These are phyloP conservation scores for Fusarium veterinarium DNA, from an alignment of 2,329 filamentous ascomycete genomes.

Conservation along the genomic window DNA sequence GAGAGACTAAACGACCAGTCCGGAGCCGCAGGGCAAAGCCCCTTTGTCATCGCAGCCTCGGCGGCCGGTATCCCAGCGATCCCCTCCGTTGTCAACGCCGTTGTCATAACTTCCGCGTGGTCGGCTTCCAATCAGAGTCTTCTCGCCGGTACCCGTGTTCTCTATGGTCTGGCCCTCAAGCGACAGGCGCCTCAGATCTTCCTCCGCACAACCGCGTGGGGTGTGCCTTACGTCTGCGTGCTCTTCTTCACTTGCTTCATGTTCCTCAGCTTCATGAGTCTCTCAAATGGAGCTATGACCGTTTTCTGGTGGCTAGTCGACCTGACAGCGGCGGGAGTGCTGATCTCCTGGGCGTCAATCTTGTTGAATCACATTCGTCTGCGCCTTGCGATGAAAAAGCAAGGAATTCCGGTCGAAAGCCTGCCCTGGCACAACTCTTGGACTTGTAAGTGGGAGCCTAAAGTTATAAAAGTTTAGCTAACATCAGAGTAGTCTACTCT, in stretches of 20 bases:
- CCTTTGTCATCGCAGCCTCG: slow-evolving; percentile 78
- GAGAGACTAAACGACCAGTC: slow-evolving; percentile 62
- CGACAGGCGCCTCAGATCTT: slow-evolving; percentile 68
- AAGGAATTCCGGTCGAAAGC: slow-evolving; percentile 60
- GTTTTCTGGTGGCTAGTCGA: slow-evolving; percentile 75
- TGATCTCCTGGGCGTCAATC: slow-evolving; percentile 72
- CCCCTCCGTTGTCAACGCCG: slow-evolving; percentile 79
- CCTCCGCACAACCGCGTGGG: slow-evolving; percentile 68
- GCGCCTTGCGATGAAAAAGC: slow-evolving; percentile 63
- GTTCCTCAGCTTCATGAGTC: slow-evolving; percentile 67
- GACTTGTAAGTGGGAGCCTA: slow-evolving; percentile 60
- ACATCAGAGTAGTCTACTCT: slow-evolving; percentile 60
- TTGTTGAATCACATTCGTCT: slow-evolving; percentile 70
- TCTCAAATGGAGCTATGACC: slow-evolving; percentile 67
- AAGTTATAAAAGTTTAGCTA: background rate
- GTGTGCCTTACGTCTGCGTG: slow-evolving; percentile 71
- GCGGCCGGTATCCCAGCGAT: slow-evolving; percentile 75
- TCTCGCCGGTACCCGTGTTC: slow-evolving; percentile 67
- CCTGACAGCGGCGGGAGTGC: slow-evolving; percentile 70
- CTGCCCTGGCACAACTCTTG: slow-evolving; percentile 73
- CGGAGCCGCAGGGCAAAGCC: slow-evolving; percentile 58
- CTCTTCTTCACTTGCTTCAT: slow-evolving; percentile 65
- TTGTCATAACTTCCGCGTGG: slow-evolving; percentile 78
- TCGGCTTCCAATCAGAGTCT: slow-evolving; percentile 77
- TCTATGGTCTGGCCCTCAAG: slow-evolving; percentile 70